Base-by-base conservation (phyloP, 805 yeast genomes). In the Pichia ethanolica region DNA sequence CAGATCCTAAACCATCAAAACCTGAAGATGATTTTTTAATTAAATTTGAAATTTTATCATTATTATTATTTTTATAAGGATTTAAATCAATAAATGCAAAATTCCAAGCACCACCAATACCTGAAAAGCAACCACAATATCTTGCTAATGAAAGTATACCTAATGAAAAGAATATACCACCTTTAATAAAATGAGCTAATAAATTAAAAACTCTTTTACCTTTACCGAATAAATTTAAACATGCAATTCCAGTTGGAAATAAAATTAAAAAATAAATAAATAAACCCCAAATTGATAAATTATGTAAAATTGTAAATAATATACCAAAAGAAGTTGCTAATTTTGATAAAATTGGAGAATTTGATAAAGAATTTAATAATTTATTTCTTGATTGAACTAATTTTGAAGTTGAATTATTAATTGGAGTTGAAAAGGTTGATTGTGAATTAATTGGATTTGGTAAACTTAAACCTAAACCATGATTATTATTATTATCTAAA, bases 181-280 rank as follows among this genome's bases (percentile, higher is more conserved):
- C 99, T 67, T 91, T 91, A 65, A 91, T 91, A 75, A 89, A 88
- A 67, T 91, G 99, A 1, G 99, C 99, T 50, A 91, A 73, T 46
- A 91, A 66, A 58, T 88, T 89, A 70, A 88, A 91, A 12, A 90
- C 83, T 25, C 71, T 71, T 11, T 58, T 61, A 4, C 81, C 90
- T 65, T 78, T 68, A 38, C 96, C 98, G 59, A 89, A 66, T 39
- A 83, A 62, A 47, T 76, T 78, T 41, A 86, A 85, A 6, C 85
- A 82, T 7, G 89, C 87, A 33, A 81, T 60, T 48, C 81, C 82
- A 12, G 75, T 70, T 45, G 71, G 66, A 14, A 83, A 59, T 59
- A 86, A 81, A 30, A 77, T 71, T 48, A 81, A 69, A 46, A 81
- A 77, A 56, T 73, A 81, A 43, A 80, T 66, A 44, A 89, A 74